Evolutionary conservation across 164 flowering plant species (phyloP), one percentile per base, ranked within the genome.

Genomic region (Tinospora cordifolia): DNA sequence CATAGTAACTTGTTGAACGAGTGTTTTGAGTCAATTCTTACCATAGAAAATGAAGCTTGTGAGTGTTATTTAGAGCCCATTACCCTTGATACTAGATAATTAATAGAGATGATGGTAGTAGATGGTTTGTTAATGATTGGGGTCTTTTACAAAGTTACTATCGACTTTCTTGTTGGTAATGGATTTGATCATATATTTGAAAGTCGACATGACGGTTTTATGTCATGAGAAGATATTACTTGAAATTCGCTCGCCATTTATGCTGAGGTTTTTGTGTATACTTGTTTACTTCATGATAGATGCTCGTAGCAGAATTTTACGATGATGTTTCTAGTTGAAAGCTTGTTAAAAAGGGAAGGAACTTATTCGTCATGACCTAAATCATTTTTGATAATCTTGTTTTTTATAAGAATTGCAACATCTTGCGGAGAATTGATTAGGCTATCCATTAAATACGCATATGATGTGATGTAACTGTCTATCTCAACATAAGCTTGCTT

Each of bases 61-160:
- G 71, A 69, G 21, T 84, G 87, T 65, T 88, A 86, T 25, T 84
- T 83, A 44, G 92, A 83, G 1, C 26, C 70, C 0, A 72, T 85
- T 15, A 1, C 21, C 34, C 75, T 85, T 3, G 68, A 76, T 49
- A 75, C 83, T 70, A 69, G 80, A 27, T 83, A 82, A 24, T 86
- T 87, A n/a, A 78, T 82, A 7, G 83, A 84, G 51, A 84, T 87
- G 89, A 65, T 86, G 86, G 77, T 86, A 34, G 78, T 87, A 3
- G 88, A 87, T 67, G 86, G 91, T 12, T 81, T 85, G 68, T 86
- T 87, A 62, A 74, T 86, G 3, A 72, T 84, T 17, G 85, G 83
- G 68, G 76, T 83, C 21, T 77, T 87, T 36, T 77, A 73, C 46
- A 62, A n/a, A 41, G 21, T 19, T 57, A 5, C 22, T 11, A 1